Base-by-base conservation (phyloP, 2,329 filamentous ascomycete genomes). In the Tolypocladium capitatum region DNA sequence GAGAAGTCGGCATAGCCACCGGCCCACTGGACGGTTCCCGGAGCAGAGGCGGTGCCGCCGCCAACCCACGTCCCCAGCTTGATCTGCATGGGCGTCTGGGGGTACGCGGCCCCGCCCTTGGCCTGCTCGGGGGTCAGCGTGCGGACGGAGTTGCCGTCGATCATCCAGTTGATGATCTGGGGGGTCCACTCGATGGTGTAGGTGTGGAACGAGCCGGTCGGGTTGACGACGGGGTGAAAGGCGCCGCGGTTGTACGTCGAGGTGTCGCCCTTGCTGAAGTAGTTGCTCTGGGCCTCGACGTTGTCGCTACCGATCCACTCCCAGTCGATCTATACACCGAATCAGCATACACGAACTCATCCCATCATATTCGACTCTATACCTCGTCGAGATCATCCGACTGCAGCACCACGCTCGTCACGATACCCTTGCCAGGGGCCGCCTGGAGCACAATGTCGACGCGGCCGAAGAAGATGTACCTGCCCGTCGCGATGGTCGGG, bases 401-500 rank as follows among this genome's bases (percentile, higher is more conserved):
- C 71, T 95, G 85, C 54, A 98, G 72, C 38, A 97, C 88, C 35
- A 86, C 76, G 54, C 85, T 90, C 68, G 89, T 96, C 52, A 98
- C 86, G 53, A 98, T 85, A 55, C 92, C 92, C 7, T 72, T 73
- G 38, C 91, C 92, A 2, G 84, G 76, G 27, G 92, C 83, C 33
- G 85, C 83, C 66, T 89, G 84, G 60, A 94, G 71, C 30, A 78
- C 79, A 50, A 88, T 80, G 47, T 94, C 85, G 57, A 96, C 78
- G 59, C 82, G 82, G 52, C 92, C 92, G 65, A 95, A 97, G 85
- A 97, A 96, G 65, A 98, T 87, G 74, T 94, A 97, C 76, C 89
- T 90, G 60, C 81, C 74, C 48, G 78, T 78, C 59, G 73, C 75
- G 65, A 94, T 87, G 32, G 84, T 87, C 33, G 87, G 83, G 44